Percentiles rank a stretch among this genome's conserved stretches.
Conservation (phyloP, 78 protist genomes). For the Acrasis kona region DNA sequence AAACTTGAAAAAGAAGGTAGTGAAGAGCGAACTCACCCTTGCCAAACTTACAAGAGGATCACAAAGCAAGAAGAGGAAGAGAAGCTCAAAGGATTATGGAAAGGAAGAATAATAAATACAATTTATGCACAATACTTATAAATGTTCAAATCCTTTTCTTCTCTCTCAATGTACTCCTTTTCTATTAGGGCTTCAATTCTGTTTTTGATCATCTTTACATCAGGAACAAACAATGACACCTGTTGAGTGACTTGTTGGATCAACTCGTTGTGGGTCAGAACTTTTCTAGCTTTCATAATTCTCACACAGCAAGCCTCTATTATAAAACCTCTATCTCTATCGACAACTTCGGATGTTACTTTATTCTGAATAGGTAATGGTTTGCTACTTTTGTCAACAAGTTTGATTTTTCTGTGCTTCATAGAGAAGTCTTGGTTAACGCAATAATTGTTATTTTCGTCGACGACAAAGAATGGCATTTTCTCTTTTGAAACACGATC, state of each 20-base stretch:
- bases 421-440: constrained; percentile 49
- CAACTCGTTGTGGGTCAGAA: constrained; percentile 56
- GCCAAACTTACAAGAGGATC: too few species aligned
- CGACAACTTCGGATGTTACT: constrained; percentile 54
- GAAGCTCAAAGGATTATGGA: too few species aligned
- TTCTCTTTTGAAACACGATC: too few species aligned
- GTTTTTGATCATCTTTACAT: constrained; percentile 61
- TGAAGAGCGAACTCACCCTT: too few species aligned
- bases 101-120: too few species aligned
- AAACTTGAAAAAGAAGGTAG: too few species aligned
- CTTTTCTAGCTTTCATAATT: constrained; percentile 86
- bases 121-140: constrained; percentile 80
- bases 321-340: constrained; percentile 62
- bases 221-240: constrained; percentile 62
- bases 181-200: constrained; percentile 89
- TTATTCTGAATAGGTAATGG: constrained; percentile 58
- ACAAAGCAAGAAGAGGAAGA: too few species aligned
- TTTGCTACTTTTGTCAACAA: constrained; percentile 69
- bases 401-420: constrained; percentile 60
- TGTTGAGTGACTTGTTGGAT: constrained; percentile 55
- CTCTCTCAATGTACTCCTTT: constrained; percentile 86
- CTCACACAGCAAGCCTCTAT: constrained; percentile 92
- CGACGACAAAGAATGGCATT: too few species aligned
- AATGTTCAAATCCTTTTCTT: constrained; percentile 42
- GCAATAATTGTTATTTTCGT: constrained; percentile 35